These are phyloP conservation scores for Globisporangium paroecandrum DNA, from an alignment of 352 stramenopile genomes.

Conservation along the genomic window DNA sequence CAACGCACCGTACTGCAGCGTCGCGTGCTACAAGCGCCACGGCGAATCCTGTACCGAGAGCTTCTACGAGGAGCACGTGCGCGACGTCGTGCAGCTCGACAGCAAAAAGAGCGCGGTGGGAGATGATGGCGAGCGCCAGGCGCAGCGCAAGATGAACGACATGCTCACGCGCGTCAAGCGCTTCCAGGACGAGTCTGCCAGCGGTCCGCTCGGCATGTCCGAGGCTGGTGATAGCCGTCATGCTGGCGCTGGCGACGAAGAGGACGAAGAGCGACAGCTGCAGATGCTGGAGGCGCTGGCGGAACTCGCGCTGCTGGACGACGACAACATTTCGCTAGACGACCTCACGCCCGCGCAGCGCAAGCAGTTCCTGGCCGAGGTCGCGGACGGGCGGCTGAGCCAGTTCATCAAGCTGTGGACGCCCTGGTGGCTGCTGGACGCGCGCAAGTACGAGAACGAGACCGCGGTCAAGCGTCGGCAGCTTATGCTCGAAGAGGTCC, in stretches of 20 bases:
- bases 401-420: slow-evolving; percentile 64
- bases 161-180: slow-evolving; percentile 49
- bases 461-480: slow-evolving; percentile 34
- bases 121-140: slow-evolving; percentile 22
- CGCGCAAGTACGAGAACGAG: slow-evolving; percentile 47
- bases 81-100: slow-evolving; percentile 44
- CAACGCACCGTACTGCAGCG: slow-evolving; percentile 75
- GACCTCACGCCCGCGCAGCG: slow-evolving; percentile 55
- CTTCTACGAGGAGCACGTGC: slow-evolving; percentile 76
- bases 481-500: slow-evolving; percentile 53
- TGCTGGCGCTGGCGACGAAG: slow-evolving; percentile 9
- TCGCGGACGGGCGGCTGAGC: slow-evolving; percentile 60
- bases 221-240: neutral
- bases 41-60: slow-evolving; percentile 66
- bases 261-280: slow-evolving; percentile 25
- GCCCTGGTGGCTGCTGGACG: slow-evolving; percentile 63
- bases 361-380: slow-evolving; percentile 54
- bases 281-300: slow-evolving; percentile 37
- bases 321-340: slow-evolving; percentile 53
- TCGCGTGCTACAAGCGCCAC: slow-evolving; percentile 73
- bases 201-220: neutral
- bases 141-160: slow-evolving; percentile 35
- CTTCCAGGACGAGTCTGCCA: slow-evolving; percentile 45
- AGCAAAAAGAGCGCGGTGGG: slow-evolving; percentile 18
- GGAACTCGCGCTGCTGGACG: slow-evolving; percentile 45